These are phyloP conservation scores for Tanacetum coccineum DNA, from an alignment of 129 eudicot genomes.

Conservation along the genomic window DNA sequence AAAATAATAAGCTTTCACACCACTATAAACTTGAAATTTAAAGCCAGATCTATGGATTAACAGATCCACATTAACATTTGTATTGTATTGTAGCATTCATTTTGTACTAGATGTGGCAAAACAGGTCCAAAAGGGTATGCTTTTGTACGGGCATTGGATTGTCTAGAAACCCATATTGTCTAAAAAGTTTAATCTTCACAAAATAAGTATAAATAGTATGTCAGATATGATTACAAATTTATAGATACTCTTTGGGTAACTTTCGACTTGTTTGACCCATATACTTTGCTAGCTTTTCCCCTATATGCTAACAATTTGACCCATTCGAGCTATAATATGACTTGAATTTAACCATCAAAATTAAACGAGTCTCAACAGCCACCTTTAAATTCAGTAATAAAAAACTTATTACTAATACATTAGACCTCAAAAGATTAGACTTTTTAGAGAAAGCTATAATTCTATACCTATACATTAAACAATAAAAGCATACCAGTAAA, in stretches of 20 bases:
- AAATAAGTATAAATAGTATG: background rate
- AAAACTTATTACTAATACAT: background rate
- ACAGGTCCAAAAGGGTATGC: background rate
- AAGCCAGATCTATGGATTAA: background rate
- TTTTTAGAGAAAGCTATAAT: background rate
- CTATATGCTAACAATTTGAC: background rate
- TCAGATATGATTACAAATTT: background rate
- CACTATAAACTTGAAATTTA: background rate
- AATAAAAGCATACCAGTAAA: conserved; percentile 56
- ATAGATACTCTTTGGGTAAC: background rate
- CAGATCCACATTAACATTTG: background rate
- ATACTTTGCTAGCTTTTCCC: background rate
- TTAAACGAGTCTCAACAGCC: background rate
- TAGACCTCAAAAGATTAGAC: conserved; percentile 7
- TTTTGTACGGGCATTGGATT: background rate
- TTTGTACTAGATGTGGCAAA: conserved; percentile 12
- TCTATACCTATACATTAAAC: background rate
- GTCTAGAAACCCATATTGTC: background rate
- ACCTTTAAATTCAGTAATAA: background rate
- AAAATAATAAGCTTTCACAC: background rate
- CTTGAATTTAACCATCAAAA: background rate
- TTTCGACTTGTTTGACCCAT: background rate
- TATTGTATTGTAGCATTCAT: background rate
- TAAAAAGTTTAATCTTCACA: background rate
- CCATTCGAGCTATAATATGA: background rate